Base-by-base conservation (phyloP, 1,284 basidiomycete species). In the Mrakiaceae sp. region DNA sequence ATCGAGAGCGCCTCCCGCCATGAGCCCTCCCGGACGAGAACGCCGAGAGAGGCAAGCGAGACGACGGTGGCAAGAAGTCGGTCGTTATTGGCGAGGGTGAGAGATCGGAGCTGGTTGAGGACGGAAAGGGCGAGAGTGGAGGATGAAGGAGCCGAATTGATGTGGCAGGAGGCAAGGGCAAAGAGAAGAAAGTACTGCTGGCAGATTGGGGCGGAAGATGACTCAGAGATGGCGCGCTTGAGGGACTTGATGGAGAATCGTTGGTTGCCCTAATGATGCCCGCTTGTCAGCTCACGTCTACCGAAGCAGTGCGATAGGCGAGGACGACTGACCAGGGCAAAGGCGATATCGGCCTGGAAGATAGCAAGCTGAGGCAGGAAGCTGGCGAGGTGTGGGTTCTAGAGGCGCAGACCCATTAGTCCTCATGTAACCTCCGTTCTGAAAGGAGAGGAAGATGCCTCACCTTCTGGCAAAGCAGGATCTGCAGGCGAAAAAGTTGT, bases 231-330 rank as follows among this genome's bases (percentile, higher is more conserved):
- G 42, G 56, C 14, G 6, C 57, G 55, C 16, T 63, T 63, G 12
- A 63, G 62, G 3, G 56, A n/a, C 27, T 63, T 63, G 62, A 63
- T 55, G 27, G 62, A 46, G 44, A 63, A 51, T 49, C 44, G 39
- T 4, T 46, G 54, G 56, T 63, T 63, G 11, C 62, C 62, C 62
- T 63, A 48, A 3, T 39, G 40, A 42, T 10, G 12, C 47, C 39
- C 11, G 11, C 51, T 8, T 16, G 9, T 10, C 16, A 48, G 5
- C 11, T 3, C 10, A 27, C 9, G n/a, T 40, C 16, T 5, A 9
- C 11, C 9, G 43, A 48, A 44, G 46, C 7, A 27, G 39, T 39
- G 43, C 0, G n/a, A 55, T 3, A 16, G 42, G 14, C n/a, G 27
- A 16, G 27, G 27, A 55, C 6, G 27, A 27, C 27, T 27, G 27